A percentile compares a stretch with the other conserved stretches of the same genome.
These are phyloP conservation scores for Paramecium tetraurelia DNA, from an alignment of 73 alveolate species.

Conservation along the genomic window DNA sequence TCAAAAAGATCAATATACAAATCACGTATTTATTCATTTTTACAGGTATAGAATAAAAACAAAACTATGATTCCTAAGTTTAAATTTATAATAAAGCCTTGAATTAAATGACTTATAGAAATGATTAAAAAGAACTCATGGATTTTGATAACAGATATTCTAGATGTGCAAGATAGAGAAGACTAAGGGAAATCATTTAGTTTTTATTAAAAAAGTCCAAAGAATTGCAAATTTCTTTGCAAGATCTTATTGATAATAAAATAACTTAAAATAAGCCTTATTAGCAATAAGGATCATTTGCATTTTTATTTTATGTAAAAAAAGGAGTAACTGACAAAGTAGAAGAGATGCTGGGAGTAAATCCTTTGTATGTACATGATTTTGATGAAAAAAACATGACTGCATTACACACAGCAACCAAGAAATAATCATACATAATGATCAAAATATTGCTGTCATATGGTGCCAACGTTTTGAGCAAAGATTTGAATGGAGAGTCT, in stretches of 20 bases:
- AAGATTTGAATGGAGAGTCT: constrained; percentile 14
- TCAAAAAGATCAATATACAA: background rate
- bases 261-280: background rate
- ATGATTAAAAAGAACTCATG: constrained; percentile 24
- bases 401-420: background rate
- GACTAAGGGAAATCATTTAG: background rate
- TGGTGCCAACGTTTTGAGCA: background rate
- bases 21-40: background rate
- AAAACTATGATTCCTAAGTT: background rate
- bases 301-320: background rate
- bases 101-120: background rate
- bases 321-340: background rate
- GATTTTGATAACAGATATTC: constrained; percentile 28
- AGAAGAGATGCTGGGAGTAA: background rate
- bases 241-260: constrained; percentile 3
- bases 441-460: background rate
- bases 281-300: background rate
- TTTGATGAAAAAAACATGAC: constrained; percentile 29
- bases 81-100: background rate
- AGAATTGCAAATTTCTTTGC: background rate
- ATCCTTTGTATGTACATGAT: background rate
- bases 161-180: background rate
- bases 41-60: background rate
- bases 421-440: background rate
- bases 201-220: background rate